Percentiles rank a stretch among this genome's conserved stretches.
Evolutionary conservation across 768 basidiomycete genomes (phyloP).

Genomic region (Gymnopilus junonius): DNA sequence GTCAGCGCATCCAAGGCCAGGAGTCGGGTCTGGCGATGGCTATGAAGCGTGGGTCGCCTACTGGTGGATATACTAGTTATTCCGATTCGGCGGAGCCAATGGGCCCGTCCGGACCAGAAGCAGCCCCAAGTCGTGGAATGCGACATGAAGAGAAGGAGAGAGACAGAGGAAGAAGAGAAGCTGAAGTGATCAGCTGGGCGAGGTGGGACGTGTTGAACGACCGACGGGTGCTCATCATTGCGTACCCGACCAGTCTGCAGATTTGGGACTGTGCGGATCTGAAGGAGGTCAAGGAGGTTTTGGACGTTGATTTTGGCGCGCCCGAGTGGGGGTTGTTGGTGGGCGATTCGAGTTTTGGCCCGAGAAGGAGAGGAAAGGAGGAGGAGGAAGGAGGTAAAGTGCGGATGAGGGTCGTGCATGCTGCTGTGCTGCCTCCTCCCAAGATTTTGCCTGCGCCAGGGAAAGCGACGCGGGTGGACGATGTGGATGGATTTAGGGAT

Average conservation of each 20-base stretch:
- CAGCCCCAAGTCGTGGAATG: background rate
- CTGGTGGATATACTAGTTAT: background rate
- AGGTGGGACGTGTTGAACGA: conserved; percentile 43
- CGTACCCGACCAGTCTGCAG: conserved; percentile 36
- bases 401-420: conserved; percentile 34
- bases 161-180: conserved; percentile 26
- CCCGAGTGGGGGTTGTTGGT: conserved; percentile 23
- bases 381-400: background rate
- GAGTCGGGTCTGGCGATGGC: conserved; percentile 28
- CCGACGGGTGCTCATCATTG: conserved; percentile 54
- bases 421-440: conserved; percentile 43
- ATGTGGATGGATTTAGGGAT: conserved; percentile 31
- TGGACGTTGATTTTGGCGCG: conserved; percentile 45
- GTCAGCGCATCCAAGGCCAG: background rate
- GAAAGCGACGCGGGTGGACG: background rate
- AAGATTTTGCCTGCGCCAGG: background rate
- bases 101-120: background rate
- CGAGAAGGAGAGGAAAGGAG: conserved; percentile 1
- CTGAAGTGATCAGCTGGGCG: conserved; percentile 47
- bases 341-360: background rate
- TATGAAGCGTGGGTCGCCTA: conserved; percentile 15
- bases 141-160: background rate
- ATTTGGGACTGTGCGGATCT: conserved; percentile 67
- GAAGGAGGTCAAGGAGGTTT: conserved; percentile 46
- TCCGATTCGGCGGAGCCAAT: background rate